These are phyloP conservation scores for Extremus antarcticus DNA, from an alignment of 495 filamentous ascomycete genomes.

Conservation along the genomic window DNA sequence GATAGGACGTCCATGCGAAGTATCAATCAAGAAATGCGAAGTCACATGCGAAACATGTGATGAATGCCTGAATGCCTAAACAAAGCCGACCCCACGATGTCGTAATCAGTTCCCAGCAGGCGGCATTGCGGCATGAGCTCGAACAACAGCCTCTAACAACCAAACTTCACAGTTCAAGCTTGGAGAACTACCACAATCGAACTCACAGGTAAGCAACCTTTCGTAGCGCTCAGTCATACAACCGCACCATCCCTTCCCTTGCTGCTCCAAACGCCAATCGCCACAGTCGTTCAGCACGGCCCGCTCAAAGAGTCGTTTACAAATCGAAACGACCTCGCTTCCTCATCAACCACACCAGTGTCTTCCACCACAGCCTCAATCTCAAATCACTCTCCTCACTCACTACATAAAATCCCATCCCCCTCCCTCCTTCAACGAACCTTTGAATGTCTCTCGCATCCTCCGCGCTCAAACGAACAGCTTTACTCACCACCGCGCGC, in stretches of 20 bases:
- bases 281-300: not conserved
- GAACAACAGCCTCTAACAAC: too few relatives aligned
- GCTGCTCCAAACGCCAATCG: not conserved
- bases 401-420: not conserved
- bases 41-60: not conserved
- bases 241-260: not conserved
- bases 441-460: constrained; percentile 18
- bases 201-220: not conserved
- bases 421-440: not conserved
- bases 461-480: constrained; percentile 15
- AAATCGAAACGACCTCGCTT: not conserved
- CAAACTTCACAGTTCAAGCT: not conserved
- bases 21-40: not conserved
- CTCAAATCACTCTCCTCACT: constrained; percentile 2
- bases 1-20: too few relatives aligned
- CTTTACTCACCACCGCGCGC: constrained; percentile 25
- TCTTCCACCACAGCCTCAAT: not conserved
- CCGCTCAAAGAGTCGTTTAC: not conserved
- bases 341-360: not conserved
- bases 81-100: too few relatives aligned
- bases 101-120: not conserved
- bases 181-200: too few relatives aligned
- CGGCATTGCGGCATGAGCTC: not conserved
- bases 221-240: too few relatives aligned
- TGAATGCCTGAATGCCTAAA: not conserved